Base-by-base conservation (phyloP, 306 rosid species). In the Rubus parviflorus region DNA sequence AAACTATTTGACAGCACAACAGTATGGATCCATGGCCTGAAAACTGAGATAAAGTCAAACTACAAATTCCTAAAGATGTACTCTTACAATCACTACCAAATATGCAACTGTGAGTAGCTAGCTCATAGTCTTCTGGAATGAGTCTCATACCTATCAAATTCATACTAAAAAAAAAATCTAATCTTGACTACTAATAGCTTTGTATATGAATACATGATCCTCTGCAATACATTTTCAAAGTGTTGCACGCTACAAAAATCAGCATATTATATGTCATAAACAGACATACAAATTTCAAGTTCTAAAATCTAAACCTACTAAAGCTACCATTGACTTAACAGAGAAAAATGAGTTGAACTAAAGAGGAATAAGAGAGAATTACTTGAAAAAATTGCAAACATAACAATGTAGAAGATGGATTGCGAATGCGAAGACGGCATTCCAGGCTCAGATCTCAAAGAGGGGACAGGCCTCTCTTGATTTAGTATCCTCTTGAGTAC, bases 391-490 rank as follows among this genome's bases (percentile, higher is more conserved):
- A 84, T 64, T 35, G 78, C 72, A 73, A 90, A 87, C 23, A 79
- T 19, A 53, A 69, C 74, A 68, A 68, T 67, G 86, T 88, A 95
- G 93, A 88, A 95, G 77, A 95, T 88, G 74, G 90, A 88, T 70
- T 92, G 97, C 38, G 92, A 84, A 62, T 95, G 98, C 19, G 98
- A 83, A 64, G 98, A 95, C 5, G 98, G 98, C 98, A 95, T 92
- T 79, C 97, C 98, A 20, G 97, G 98, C 81, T 88, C 98, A 12
- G 97, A 83, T 89, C 85, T 88, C 72, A 83, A 11, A 45, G 84
- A 67, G 69, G 96, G 71, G 80, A 75, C 57, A 51, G 97, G 98
- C 41, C 97, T 88, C 74, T 92, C 95, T 81, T 95, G 98, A 84
- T 95, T 95, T 41, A 95, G 74, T 71, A 92, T 72, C 67, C 38